phyloP scores from a whole-genome alignment of 2,329 filamentous ascomycete species.

The Monosporascus sp. region DNA sequence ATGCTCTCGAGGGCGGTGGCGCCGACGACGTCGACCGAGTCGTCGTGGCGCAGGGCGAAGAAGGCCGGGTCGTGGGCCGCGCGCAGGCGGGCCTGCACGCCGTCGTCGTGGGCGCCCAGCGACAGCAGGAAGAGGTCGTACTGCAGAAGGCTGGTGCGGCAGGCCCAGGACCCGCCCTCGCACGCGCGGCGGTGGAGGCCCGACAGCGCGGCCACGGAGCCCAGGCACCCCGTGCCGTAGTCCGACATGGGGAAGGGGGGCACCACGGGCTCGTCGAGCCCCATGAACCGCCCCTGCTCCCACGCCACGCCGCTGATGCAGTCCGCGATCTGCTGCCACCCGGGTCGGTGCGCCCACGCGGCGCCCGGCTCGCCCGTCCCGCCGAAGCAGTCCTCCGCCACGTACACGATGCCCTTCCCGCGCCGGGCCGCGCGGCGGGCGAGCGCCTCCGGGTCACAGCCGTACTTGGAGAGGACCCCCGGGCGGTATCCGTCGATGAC shows the following conservation, averaged over 20 bases:
- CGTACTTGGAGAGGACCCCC: conserved; percentile 56
- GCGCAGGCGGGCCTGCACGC: conserved; percentile 42
- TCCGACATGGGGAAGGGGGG: conserved; percentile 60
- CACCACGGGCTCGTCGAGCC: conserved; percentile 54
- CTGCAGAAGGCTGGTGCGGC: conserved; percentile 29
- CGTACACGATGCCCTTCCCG: conserved; percentile 60
- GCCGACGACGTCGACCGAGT: conserved; percentile 55
- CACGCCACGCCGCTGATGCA: conserved; percentile 31
- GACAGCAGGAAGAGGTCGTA: conserved; percentile 31
- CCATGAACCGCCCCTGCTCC: conserved; percentile 33
- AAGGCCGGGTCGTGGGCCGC: conserved; percentile 45
- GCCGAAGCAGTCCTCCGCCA: conserved; percentile 69
- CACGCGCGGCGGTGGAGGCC: conserved; percentile 28
- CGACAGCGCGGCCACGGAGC: conserved; percentile 27
- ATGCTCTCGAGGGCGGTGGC: conserved; percentile 49
- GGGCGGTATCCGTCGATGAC: conserved; percentile 67
- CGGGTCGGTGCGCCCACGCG: conserved; percentile 59
- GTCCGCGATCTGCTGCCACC: conserved; percentile 52
- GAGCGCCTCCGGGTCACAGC: conserved; percentile 55
- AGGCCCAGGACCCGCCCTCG: conserved; percentile 29
- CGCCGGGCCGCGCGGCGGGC: conserved; percentile 46
- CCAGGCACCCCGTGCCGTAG: conserved; percentile 30
- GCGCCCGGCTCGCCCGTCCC: conserved; percentile 39
- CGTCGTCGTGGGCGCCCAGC: conserved; percentile 41
- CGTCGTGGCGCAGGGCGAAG: conserved; percentile 48